Evolutionary conservation across 2,329 filamentous ascomycete species (phyloP), one percentile per base, ranked within the genome.

Genomic region (Trichoderma brevicompactum): DNA sequence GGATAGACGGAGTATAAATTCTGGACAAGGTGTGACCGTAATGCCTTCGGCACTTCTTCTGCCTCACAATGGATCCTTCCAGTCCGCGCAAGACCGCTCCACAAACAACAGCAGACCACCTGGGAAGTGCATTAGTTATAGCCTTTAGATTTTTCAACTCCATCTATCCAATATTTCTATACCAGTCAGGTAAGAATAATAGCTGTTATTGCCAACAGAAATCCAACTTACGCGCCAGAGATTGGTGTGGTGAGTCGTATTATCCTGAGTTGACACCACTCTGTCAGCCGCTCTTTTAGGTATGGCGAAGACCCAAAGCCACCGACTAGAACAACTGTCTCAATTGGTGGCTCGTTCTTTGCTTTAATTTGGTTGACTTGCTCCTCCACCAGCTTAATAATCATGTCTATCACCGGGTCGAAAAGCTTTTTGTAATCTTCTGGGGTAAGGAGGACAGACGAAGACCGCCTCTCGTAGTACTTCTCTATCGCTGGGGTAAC

Each of bases 31-130:
- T 1, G 17, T 58, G 34, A 6, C 50, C 61, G 4, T 64, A 64
- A n/a, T 64, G 62, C n/a, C 52, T 9, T 36, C 52, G 52, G 15
- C 62, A 64, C 4, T 50, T 64, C 52, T 50, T 64, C 13, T 64
- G 41, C 3, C 17, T 64, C n/a, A 64, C 41, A 10, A 64, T 50
- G 7, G 41, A 50, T 15, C 62, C 52, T 28, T 64, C 62, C 0
- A 64, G 43, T 1, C 52, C 62, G 1, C 52, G 62, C 9, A 58
- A 34, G 1, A 64, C 62, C 4, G 52, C 62, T 2, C 62, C 62
- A 3, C 52, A 64, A 3, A 64, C 62, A 3, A 58, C 62, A 17
- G 62, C 62, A 1, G 52, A 58, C 62, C 62, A 64, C 12, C 62
- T 64, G 5, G 8, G 8, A 0, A 43, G 5, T 13, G 32, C 12